Conservation (phyloP, 352 stramenopile genomes). For the Albugo candida region DNA sequence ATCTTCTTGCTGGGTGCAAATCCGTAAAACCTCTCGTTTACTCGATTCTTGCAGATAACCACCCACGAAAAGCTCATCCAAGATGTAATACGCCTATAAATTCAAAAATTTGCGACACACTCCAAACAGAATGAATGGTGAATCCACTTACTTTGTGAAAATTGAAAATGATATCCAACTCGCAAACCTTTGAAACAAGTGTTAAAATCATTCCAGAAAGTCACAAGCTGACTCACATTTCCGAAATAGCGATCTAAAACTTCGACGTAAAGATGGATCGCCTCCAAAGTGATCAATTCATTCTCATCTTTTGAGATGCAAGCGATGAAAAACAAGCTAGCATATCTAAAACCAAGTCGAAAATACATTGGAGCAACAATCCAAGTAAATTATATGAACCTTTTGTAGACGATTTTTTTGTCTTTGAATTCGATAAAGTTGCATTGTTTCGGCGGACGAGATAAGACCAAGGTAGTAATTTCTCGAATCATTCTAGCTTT, state of each 20-base stretch:
- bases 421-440: constrained; percentile 96
- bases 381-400: constrained; percentile 22
- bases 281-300: constrained; percentile 93
- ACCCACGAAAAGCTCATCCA: constrained; percentile 98
- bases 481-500: constrained; percentile 80
- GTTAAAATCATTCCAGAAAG: neutral
- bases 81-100: constrained; percentile 93
- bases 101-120: neutral
- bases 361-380: neutral
- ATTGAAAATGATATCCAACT: constrained; percentile 99
- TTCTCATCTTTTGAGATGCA: constrained; percentile 92
- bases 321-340: constrained; percentile 95
- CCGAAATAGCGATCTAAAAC: constrained; percentile 95
- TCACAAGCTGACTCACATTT: constrained; percentile 34
- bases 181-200: constrained; percentile 39
- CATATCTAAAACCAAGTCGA: constrained; percentile 47
- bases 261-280: constrained; percentile 97
- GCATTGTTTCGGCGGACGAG: constrained; percentile 61
- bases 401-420: constrained; percentile 96
- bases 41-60: constrained; percentile 93
- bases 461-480: constrained; percentile 76
- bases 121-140: neutral
- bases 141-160: constrained; percentile 89
- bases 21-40: constrained; percentile 82
- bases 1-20: constrained; percentile 79